Base-by-base conservation (phyloP, 1,139 yeast species). In the Lodderomyces elongisporus region DNA sequence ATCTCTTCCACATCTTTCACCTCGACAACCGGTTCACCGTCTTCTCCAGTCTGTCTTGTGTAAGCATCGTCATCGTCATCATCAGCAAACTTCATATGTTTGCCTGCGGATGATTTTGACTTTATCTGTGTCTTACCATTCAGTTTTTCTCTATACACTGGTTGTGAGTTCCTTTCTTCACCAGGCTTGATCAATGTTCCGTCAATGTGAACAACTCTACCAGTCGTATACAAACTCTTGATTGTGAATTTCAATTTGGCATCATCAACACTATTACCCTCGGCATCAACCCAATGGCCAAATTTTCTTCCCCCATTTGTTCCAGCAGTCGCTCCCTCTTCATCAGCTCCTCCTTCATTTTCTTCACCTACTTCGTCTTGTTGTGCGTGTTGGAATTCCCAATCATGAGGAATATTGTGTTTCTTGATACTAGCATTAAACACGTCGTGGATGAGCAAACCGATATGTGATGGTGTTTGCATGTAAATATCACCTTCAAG, bases 381-480 rank as follows among this genome's bases (percentile, higher is more conserved):
- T 50, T 87, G 93, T 46, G 70, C 77, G 31, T 93, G 91, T 35
- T 83, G 70, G 58, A 89, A 91, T 23, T 66, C 64, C 98, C 98
- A 91, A 34, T 68, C 74, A 27, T 64, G 61, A 13, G 98, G 98
- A 42, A 91, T 87, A 47, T 77, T 78, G 53, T 74, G 81, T 56
- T 85, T 79, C 57, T 85, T 85, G 44, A 91, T 87, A 35, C 93
- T 79, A 22, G 96, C 97, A 60, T 91, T 93, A 65, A 91, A 91
- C 1, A 95, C 85, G 58, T 91, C 97, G 55, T 85, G 91, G 34
- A 91, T 71, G 46, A 91, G 71, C 43, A 91, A 67, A 41, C 97
- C 97, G 50, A 93, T 81, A 54, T 91, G 98, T 6, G 95, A 83
- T 12, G 95, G 96, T 1, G 96, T 82, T 63, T 89, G 96, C 74